These are phyloP conservation scores for Arxiozyma heterogenica DNA, from an alignment of 1,139 yeast species.

Conservation along the genomic window DNA sequence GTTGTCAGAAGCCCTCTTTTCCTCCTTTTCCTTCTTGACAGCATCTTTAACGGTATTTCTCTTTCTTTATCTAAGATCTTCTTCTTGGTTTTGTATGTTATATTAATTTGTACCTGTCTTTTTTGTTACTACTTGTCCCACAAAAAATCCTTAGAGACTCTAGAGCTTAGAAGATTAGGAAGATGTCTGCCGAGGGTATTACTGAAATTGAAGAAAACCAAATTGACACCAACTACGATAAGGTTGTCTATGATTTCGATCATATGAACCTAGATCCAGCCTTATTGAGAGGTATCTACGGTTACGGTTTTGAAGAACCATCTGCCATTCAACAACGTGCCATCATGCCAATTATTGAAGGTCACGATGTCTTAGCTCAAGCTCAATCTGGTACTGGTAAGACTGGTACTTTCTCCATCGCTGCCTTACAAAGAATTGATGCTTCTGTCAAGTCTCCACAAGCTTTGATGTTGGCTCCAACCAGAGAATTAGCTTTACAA, in stretches of 20 bases:
- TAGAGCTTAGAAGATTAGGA: conserved; percentile 8
- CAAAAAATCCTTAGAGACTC: not conserved
- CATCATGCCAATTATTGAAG: conserved; percentile 90
- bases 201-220: conserved; percentile 75
- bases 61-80: not conserved
- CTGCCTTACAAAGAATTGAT: conserved; percentile 91
- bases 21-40: not conserved
- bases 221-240: conserved; percentile 96
- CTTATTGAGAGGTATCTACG: conserved; percentile 81
- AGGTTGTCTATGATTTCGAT: conserved; percentile 82
- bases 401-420: conserved; percentile 97
- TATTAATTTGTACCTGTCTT: not conserved
- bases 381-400: conserved; percentile 99
- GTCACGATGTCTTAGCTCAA: conserved; percentile 95
- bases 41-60: too few species aligned
- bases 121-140: not conserved
- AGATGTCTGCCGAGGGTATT: conserved; percentile 47
- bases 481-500: conserved; percentile 97
- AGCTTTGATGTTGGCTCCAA: conserved; percentile 95
- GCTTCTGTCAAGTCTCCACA: conserved; percentile 60
- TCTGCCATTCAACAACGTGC: conserved; percentile 99
- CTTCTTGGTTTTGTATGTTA: not conserved
- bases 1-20: too few species aligned
- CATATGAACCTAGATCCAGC: conserved; percentile 76
- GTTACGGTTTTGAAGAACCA: conserved; percentile 96